Conservation (phyloP, 805 yeast genomes). For the Myxozyma kluyveri region DNA sequence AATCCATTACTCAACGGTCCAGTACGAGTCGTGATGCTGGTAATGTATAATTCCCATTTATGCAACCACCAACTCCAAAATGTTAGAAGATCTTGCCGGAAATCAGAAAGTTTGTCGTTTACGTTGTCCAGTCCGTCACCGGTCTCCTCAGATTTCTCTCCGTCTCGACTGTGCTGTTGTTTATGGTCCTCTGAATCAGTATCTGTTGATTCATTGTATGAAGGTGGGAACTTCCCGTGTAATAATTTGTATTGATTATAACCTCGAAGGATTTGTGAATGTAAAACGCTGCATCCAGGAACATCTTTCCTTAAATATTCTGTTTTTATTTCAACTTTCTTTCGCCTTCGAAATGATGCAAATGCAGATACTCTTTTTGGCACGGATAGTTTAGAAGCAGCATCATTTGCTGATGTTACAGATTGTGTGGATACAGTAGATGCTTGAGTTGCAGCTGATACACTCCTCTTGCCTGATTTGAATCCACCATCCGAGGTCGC, state of each 20-base stretch:
- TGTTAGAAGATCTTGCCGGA: constrained; percentile 16
- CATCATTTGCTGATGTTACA: constrained; percentile 1
- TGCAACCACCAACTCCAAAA: constrained; percentile 31
- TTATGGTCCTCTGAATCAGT: background rate
- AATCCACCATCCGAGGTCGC: too few relatives aligned
- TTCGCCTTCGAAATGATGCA: constrained; percentile 23
- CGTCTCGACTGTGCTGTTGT: too few relatives aligned
- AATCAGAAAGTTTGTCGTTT: background rate
- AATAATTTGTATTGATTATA: constrained; percentile 25
- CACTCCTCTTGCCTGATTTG: background rate
- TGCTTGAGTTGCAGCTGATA: background rate
- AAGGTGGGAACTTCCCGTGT: constrained; percentile 22
- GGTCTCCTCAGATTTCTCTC: background rate
- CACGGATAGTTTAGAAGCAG: background rate
- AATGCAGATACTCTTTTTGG: constrained; percentile 6
- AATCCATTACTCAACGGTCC: constrained; percentile 21
- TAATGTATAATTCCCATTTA: constrained; percentile 27
- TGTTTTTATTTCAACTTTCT: constrained; percentile 20
- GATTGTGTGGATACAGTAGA: background rate
- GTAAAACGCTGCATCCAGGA: constrained; percentile 24
- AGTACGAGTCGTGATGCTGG: constrained; percentile 21
- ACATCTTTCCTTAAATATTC: constrained; percentile 28
- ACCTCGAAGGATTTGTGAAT: constrained; percentile 25
- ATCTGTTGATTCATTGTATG: background rate
- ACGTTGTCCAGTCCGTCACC: background rate